Base-by-base conservation (phyloP, 2,329 filamentous ascomycete species). In the Claviceps pazoutovae region DNA sequence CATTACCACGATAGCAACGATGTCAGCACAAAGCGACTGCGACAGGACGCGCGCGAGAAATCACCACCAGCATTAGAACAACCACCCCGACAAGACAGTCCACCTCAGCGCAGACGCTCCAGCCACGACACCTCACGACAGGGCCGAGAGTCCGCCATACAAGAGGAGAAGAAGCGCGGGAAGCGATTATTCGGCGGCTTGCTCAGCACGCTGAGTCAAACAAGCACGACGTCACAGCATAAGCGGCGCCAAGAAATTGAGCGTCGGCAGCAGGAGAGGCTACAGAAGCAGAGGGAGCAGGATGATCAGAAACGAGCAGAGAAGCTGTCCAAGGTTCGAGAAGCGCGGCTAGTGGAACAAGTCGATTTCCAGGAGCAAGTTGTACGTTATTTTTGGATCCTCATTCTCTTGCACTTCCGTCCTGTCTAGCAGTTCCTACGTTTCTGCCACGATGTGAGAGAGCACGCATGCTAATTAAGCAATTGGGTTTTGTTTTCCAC, bases 181-280 rank as follows among this genome's bases (percentile, higher is more conserved):
- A 84, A 86, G 66, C 79, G 91, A 50, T 74, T 97, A 55, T 96
- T 96, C 63, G 90, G 91, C 55, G 86, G 84, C 38, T 70, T 94
- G 52, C 72, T 93, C 54, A 86, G 77, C 64, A 88, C 85, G 39
- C 75, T 95, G 54, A 88, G 84, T 66, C 86, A 91, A 68, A 83
- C 78, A 60, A 76, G 76, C 62, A 78, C 73, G 58, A 74, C 64
- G 71, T 74, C 70, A 57, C 79, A 74, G 72, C 81, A 84, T 68
- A 84, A 78, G 68, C 82, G 80, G 60, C 82, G 86, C 53, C 78
- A 78, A 55, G 89, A 91, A 65, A 89, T 91, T 65, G 89, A 93
- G 70, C 83, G 80, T 67, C 83, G 83, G 58, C 88, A 90, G 67
- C 80, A 86, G 62, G 85, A 85, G 62, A 88, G 83, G 67, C 75